Evolutionary conservation across 768 basidiomycete genomes (phyloP).

Genomic region (Gymnopilus dilepis): DNA sequence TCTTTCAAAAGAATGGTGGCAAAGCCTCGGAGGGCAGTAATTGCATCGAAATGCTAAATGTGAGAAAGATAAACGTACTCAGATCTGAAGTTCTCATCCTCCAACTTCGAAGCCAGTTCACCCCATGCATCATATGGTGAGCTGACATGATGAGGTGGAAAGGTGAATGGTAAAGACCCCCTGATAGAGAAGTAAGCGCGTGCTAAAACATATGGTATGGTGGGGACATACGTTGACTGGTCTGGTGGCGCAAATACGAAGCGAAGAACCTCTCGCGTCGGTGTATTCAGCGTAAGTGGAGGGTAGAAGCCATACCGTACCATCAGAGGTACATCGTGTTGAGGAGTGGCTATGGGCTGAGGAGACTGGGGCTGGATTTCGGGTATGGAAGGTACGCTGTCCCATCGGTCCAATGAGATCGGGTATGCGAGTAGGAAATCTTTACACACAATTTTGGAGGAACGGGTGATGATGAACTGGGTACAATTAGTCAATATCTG

Average conservation of each 20-base stretch:
- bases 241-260: constrained; percentile 83
- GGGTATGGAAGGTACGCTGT: constrained; percentile 32
- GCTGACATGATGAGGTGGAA: constrained; percentile 39
- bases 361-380: constrained; percentile 26
- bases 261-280: constrained; percentile 68
- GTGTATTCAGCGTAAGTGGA: constrained; percentile 59
- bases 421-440: not conserved
- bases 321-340: constrained; percentile 42
- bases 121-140: constrained; percentile 76
- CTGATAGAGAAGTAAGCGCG: constrained; percentile 33
- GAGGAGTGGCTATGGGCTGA: constrained; percentile 25
- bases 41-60: constrained; percentile 33
- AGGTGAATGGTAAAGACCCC: constrained; percentile 37
- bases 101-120: constrained; percentile 71
- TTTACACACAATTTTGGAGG: constrained; percentile 45
- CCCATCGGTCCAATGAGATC: not conserved
- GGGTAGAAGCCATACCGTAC: constrained; percentile 58
- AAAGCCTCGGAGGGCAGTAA: constrained; percentile 26
- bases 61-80: constrained; percentile 68
- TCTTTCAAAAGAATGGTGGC: constrained; percentile 16
- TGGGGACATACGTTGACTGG: constrained; percentile 43
- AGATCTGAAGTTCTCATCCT: constrained; percentile 73
- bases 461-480: constrained; percentile 39
- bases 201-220: constrained; percentile 16
- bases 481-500: constrained; percentile 16